Evolutionary conservation across 148 eudicot species (phyloP), one percentile per base, ranked within the genome.

Genomic region (Rhododendron vialii): DNA sequence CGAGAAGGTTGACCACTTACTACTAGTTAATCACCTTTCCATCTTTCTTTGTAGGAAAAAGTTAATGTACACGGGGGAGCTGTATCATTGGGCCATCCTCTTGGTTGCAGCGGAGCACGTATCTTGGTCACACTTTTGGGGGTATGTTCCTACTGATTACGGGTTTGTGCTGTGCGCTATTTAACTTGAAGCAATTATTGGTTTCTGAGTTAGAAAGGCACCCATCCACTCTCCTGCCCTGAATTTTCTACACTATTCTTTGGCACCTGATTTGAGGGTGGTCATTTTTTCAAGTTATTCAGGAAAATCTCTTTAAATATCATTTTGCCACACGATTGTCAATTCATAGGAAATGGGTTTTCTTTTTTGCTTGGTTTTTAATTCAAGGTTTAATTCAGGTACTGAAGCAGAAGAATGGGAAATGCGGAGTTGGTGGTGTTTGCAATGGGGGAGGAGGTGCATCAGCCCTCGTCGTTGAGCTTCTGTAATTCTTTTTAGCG

Each of bases 401-500:
- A 67, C 86, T 96, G 86, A 92, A 90, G 89, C 93, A 96, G 93
- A 95, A 93, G 87, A 89, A 88, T 36, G 99, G 96, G 3, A 97
- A 92, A 89, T 92, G 92, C 47, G 98, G 99, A 61, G 98, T 92
- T 81, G 98, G 92, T 84, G 99, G 98, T 86, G 95, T 97, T 78
- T 97, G 99, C 92, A 97, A 97, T 43, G 99, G 99, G 24, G 99
- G 99, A 86, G 99, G 99, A 36, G 99, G 99, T 83, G 99, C 99
- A 85, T 97, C 98, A 26, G 98, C 99, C 69, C 91, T 97, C 47
- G 98, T 95, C 26, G 87, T 97, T 76, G 98, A 95, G 88, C 95
- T 95, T 84, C 33, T 93, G 87, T 97, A 89, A 93, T 88, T 78
- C 82, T 80, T 74, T 35, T 76, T 71, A 53, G 82, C 38, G 9